Base-by-base conservation (phyloP, 2,329 filamentous ascomycete species). In the Diaporthe vaccinii region DNA sequence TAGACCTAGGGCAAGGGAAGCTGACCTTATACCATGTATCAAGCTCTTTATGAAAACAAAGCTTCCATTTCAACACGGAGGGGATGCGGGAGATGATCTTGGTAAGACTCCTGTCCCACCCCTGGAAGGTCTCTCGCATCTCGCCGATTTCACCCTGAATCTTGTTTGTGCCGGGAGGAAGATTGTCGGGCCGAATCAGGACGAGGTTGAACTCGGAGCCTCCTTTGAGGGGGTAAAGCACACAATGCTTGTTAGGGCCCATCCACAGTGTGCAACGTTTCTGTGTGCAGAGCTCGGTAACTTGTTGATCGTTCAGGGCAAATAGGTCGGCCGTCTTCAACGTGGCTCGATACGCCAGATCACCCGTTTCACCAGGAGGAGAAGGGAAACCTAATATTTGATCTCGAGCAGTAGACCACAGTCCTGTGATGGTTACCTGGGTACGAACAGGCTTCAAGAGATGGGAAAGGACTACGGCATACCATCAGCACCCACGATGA, bases 401-500 rank as follows among this genome's bases (percentile, higher is more conserved):
- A 20, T 68, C 46, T 4, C 65, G 65, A 4, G 65, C 4, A 10
- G 46, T 53, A 3, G 65, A 68, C 65, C 65, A 68, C 14, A 68
- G 34, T 17, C 65, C 53, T 25, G 57, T 46, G 31, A 74, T 34
- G 22, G 62, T 67, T n/a, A 74, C 5, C 69, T 34, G 39, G 41
- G 20, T 49, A 76, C 53, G 15, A 28, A 28, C 14, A 74, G 8
- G 20, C 25, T 20, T 68, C 51, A 34, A 53, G 36, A 15, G 31
- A 31, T 41, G 65, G 25, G 14, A 61, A 46, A n/a, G 14, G 6
- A 53, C 25, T 69, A 41, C 9, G 22, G 7, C 46, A 72, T 73
- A 36, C 75, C 75, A 28, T 76, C 75, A 8, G 75, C 72, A 9
- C 72, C 75, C 4, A 76, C 51, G n/a, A 76, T 31, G 2, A 69